These are phyloP conservation scores for Globisporangium camurandrum DNA, from an alignment of 352 stramenopile species.

Conservation along the genomic window DNA sequence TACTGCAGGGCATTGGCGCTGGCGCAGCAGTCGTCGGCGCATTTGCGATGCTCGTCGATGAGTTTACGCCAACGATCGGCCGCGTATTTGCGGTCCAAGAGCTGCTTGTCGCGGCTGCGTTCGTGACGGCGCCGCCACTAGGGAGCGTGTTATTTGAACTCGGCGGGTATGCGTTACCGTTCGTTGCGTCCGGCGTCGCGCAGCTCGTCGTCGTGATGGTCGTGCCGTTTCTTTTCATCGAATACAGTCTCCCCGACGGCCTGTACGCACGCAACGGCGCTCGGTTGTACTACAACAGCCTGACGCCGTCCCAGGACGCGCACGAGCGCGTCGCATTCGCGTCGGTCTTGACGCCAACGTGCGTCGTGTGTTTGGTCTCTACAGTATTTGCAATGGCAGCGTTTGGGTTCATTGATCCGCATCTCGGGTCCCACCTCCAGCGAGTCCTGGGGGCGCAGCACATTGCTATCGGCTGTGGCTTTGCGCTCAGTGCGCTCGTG, in stretches of 20 bases:
- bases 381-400: slow-evolving; percentile 58
- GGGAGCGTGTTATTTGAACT: slow-evolving; percentile 50
- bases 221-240: slow-evolving; percentile 64
- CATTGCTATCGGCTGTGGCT: slow-evolving; percentile 52
- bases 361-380: slow-evolving; percentile 32
- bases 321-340: slow-evolving; percentile 27
- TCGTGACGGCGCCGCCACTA: slow-evolving; percentile 48
- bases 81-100: slow-evolving; percentile 57
- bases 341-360: slow-evolving; percentile 52
- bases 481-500: slow-evolving; percentile 54
- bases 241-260: slow-evolving; percentile 63
- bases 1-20: slow-evolving; percentile 53
- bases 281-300: slow-evolving; percentile 18
- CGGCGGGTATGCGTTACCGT: slow-evolving; percentile 48
- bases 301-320: slow-evolving; percentile 12
- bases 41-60: slow-evolving; percentile 61
- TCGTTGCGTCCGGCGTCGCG: slow-evolving; percentile 44
- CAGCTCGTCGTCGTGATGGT: slow-evolving; percentile 59
- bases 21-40: slow-evolving; percentile 56
- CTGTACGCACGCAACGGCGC: slow-evolving; percentile 23
- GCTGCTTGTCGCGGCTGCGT: slow-evolving; percentile 57
- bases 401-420: slow-evolving; percentile 69
- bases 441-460: slow-evolving; percentile 49
- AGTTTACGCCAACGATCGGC: slow-evolving; percentile 41
- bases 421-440: slow-evolving; percentile 52